Evolutionary conservation across 1,139 yeast species (phyloP).

Genomic region (Schizosaccharomyces versatilis): DNA sequence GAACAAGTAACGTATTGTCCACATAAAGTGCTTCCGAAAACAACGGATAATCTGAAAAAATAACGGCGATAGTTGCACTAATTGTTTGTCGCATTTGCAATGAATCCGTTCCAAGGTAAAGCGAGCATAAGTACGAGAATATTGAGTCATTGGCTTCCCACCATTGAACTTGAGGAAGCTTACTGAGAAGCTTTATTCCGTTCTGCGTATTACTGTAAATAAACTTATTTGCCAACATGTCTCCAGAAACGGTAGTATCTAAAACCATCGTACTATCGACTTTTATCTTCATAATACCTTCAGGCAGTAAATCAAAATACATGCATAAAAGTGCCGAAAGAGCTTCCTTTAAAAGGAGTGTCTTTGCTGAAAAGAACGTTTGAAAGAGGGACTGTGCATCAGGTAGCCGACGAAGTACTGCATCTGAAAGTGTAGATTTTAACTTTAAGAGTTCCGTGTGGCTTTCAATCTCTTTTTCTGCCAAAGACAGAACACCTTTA

Average conservation of each 20-base stretch:
- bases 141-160: neutral
- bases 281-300: neutral
- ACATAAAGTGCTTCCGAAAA: neutral
- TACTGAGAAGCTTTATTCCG: neutral
- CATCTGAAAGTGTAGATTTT: conserved; percentile 3
- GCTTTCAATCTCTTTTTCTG: conserved; percentile 15
- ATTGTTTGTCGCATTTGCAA: neutral
- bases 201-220: neutral
- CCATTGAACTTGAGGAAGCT: neutral
- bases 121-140: neutral
- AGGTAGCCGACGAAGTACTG: conserved; percentile 7
- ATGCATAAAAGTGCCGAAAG: neutral
- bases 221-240: neutral
- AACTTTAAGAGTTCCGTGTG: neutral
- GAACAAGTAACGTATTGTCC: neutral
- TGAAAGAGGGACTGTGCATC: conserved; percentile 6
- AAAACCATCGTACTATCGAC: neutral
- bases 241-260: neutral
- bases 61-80: neutral
- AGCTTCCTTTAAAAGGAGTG: neutral
- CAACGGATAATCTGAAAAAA: neutral
- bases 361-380: neutral
- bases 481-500: conserved; percentile 21
- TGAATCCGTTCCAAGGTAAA: neutral
- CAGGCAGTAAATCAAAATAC: neutral